Evolutionary conservation across 1,284 basidiomycete genomes (phyloP).

Genomic region (Tremellales sp.): DNA sequence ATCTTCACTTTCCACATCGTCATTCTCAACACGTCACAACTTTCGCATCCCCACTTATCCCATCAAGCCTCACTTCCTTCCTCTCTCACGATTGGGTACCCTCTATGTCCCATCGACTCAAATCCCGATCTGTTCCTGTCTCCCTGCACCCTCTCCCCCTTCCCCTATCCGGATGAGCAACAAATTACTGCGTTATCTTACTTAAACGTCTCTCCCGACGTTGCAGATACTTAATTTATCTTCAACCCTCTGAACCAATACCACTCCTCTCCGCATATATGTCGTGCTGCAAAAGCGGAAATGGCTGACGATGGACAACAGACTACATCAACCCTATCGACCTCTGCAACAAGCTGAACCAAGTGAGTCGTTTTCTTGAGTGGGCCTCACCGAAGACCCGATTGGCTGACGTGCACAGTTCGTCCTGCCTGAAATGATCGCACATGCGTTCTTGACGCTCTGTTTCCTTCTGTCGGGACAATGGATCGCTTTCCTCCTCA

Average conservation of each 20-base stretch:
- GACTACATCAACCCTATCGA: conserved; percentile 99
- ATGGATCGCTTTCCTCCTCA: conserved; percentile 90
- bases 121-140: background rate
- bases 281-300: background rate
- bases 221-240: background rate
- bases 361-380: conserved; percentile 55
- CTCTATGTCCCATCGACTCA: background rate
- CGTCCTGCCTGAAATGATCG: conserved; percentile 92
- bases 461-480: conserved; percentile 91
- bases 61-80: too few species aligned
- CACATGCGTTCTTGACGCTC: conserved; percentile 83
- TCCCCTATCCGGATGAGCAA: background rate
- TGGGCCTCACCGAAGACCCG: background rate
- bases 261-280: background rate
- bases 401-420: conserved; percentile 68
- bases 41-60: too few species aligned
- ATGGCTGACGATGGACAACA: conserved; percentile 12
- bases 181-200: background rate
- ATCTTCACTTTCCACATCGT: background rate
- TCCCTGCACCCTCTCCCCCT: background rate
- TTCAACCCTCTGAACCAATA: background rate
- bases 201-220: background rate
- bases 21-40: background rate
- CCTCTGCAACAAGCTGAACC: conserved; percentile 98
- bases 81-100: background rate